Conservation (phyloP, 2,329 filamentous ascomycete genomes). For the Fusarium cicatricum region DNA sequence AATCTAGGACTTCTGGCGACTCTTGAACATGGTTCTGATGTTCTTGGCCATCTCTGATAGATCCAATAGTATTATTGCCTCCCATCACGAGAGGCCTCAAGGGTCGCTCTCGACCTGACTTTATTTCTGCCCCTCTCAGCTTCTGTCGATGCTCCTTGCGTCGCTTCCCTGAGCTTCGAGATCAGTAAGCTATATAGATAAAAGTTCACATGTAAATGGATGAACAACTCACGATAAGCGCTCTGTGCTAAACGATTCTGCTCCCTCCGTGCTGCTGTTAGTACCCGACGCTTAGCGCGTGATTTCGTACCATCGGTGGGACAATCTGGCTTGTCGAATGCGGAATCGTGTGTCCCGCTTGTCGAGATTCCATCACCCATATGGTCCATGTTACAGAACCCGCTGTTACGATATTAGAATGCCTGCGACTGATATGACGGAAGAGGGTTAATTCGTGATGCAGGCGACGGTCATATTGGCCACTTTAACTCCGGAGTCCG, state of each 20-base stretch:
- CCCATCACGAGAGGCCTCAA: constrained; percentile 4
- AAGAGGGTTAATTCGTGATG: too few species aligned
- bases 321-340: not conserved
- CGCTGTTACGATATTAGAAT: too few species aligned
- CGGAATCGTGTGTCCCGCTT: fast-evolving
- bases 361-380: fast-evolving
- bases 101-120: not conserved
- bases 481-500: constrained; percentile 10
- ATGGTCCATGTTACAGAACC: not conserved
- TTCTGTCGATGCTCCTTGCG: constrained; percentile 19
- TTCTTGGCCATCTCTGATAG: not conserved
- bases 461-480: too few species aligned
- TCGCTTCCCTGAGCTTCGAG: constrained; percentile 17
- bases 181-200: not conserved
- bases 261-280: constrained; percentile 37
- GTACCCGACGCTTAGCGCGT: constrained; percentile 11
- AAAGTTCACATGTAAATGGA: not conserved
- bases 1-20: not conserved
- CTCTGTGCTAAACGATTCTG: constrained; percentile 40
- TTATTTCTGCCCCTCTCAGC: not conserved
- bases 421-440: too few species aligned
- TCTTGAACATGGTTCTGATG: not conserved
- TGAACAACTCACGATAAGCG: constrained; percentile 29
- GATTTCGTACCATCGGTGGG: not conserved
- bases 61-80: not conserved